phyloP scores from a whole-genome alignment of 2,329 filamentous ascomycete species.

The Fusarium udum region DNA sequence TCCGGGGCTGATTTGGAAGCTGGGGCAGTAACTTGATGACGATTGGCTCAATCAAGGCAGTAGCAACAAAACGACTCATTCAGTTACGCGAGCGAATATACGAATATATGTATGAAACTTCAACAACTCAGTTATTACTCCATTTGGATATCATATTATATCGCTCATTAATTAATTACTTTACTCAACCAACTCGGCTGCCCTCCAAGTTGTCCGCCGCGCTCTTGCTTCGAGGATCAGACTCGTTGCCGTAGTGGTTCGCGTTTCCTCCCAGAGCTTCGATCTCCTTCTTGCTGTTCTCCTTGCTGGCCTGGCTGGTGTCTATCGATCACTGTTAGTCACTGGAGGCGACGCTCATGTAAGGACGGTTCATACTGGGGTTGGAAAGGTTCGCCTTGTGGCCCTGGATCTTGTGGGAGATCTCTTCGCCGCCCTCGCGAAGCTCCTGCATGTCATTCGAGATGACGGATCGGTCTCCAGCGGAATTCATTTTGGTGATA shows the following conservation, averaged over 20 bases:
- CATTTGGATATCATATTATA: not conserved
- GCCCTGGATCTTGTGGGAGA: conserved; percentile 47
- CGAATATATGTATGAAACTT: too few relatives aligned
- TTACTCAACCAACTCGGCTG: conserved; percentile 42
- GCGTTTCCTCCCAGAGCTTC: conserved; percentile 54
- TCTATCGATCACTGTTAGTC: conserved; percentile 43
- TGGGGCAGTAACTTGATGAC: not conserved
- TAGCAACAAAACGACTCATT: not conserved
- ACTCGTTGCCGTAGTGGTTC: conserved; percentile 54
- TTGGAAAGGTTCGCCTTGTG: conserved; percentile 60
- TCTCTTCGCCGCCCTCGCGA: conserved; percentile 40
- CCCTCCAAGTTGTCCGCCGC: conserved; percentile 53
- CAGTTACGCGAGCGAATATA: not conserved
- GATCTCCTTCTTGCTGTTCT: conserved; percentile 53
- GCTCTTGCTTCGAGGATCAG: conserved; percentile 53
- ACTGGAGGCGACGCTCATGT: not conserved
- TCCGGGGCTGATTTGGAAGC: conserved; percentile 5
- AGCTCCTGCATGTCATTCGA: conserved; percentile 56
- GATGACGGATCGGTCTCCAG: conserved; percentile 52
- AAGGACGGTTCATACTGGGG: conserved; percentile 48
- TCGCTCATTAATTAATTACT: not conserved
- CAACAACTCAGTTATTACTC: not conserved
- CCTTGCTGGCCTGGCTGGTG: conserved; percentile 56
- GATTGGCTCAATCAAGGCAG: not conserved
- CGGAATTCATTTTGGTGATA: conserved; percentile 40